phyloP scores from a whole-genome alignment of 495 filamentous ascomycete genomes.

The Penicillium crystallinum region DNA sequence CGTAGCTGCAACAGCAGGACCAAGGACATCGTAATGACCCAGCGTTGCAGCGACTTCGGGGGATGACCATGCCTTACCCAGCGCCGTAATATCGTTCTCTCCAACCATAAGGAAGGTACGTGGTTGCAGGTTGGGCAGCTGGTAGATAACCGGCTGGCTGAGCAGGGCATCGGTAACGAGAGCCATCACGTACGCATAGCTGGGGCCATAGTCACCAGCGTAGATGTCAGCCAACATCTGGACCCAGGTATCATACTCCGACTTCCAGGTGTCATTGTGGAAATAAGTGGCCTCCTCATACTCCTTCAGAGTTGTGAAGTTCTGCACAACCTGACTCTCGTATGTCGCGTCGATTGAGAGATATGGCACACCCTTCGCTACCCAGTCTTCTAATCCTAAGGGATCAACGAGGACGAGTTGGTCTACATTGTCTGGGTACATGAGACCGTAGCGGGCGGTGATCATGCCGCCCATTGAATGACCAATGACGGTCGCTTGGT shows the following conservation, averaged over 20 bases:
- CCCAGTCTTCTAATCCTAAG: too few relatives aligned
- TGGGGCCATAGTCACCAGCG: slow-evolving; percentile 6
- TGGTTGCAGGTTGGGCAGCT: too few relatives aligned
- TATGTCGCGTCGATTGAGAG: too few relatives aligned
- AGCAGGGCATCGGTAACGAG: slow-evolving; percentile 7
- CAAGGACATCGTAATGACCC: slow-evolving; percentile 7
- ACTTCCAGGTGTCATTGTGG: slow-evolving; percentile 9
- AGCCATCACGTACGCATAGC: slow-evolving; percentile 13
- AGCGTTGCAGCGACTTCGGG: slow-evolving; percentile 3
- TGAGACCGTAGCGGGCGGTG: slow-evolving; percentile 13
- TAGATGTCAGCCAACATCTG: slow-evolving; percentile 14
- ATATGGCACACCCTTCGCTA: too few relatives aligned
- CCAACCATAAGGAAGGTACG: too few relatives aligned
- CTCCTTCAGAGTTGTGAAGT: slow-evolving; percentile 3
- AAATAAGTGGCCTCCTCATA: slow-evolving; percentile 15
- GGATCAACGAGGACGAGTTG: slow-evolving; percentile 14
- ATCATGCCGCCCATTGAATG: slow-evolving; percentile 20
- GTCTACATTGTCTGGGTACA: slow-evolving; percentile 9
- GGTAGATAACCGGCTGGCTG: neutral
- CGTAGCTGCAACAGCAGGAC: slow-evolving; percentile 13
- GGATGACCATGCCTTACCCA: slow-evolving; percentile 10
- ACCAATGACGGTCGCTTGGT: slow-evolving; percentile 10
- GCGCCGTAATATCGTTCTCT: neutral
- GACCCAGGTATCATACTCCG: slow-evolving; percentile 12
- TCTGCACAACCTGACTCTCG: slow-evolving; percentile 6